Evolutionary conservation across 805 yeast species (phyloP), one percentile per base, ranked within the genome.

Genomic region (Metschnikowia anglica): DNA sequence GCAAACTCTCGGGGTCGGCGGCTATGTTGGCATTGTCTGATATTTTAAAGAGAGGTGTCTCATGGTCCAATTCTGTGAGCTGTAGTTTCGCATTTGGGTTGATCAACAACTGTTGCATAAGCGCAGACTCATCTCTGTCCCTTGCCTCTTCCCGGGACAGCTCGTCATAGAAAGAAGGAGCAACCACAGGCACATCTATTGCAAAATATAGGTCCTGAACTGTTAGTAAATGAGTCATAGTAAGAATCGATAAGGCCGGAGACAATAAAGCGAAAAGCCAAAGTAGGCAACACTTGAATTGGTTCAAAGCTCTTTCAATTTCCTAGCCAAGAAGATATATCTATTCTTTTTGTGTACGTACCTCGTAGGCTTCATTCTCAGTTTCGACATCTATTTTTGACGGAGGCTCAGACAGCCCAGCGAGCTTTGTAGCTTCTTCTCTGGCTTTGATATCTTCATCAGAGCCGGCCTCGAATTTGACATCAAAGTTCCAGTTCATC

Each of bases 401-500:
- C 29, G 34, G 47, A 23, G 44, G 35, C 45, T 39, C 41, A 29
- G 32, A 11, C 33, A 25, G 36, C 2, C 44, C 44, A 37, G 39
- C 46, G 38, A 41, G 44, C 52, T 32, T 24, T 20, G 49, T 52
- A 23, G 52, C 45, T 9, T 54, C 60, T 49, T 51, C 56, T 57
- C 89, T 73, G 12, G 77, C 76, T 51, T 76, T 79, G 40, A 88
- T 80, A 62, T 89, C 97, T 38, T 84, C 95, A 49, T 83, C 88
- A 3, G 95, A 85, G 9, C 97, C 97, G 5, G 97, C 96, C 65
- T 88, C 96, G 52, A 78, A 83, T 15, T 79, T 80, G 43, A 63
- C 72, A 55, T 77, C 79, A 68, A 89, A 91, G 54, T 83, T 80
- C 97, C 97, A 90, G 58, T 87, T 83, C 95, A 88, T 88, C 61